Percentiles rank a stretch among this genome's conserved stretches.
phyloP scores from a whole-genome alignment of 176 grass and related monocot genomes.

The Aegilops tauschii region DNA sequence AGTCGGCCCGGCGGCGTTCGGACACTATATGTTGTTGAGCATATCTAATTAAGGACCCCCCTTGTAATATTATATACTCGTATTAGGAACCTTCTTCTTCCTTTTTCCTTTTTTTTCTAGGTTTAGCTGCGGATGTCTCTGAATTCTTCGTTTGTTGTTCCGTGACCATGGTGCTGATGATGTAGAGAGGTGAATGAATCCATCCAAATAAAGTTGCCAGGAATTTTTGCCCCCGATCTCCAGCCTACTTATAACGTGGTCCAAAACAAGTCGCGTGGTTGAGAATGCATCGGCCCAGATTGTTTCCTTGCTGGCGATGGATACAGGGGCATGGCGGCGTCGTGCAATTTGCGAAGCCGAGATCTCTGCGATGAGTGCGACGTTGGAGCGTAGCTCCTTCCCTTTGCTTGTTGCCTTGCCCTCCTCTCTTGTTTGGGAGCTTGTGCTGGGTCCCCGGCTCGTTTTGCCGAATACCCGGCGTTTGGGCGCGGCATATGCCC shows the following conservation, averaged over 20 bases:
- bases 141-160: conserved; percentile 10
- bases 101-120: neutral
- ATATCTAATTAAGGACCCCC: neutral
- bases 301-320: conserved; percentile 34
- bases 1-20: conserved; percentile 5
- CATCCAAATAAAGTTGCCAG: conserved; percentile 39
- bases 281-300: conserved; percentile 22
- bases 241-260: neutral
- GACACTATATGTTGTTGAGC: conserved; percentile 17
- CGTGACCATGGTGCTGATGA: neutral
- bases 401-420: neutral
- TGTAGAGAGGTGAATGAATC: conserved; percentile 44
- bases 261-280: conserved; percentile 18
- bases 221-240: conserved; percentile 21
- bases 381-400: conserved; percentile 24
- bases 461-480: neutral
- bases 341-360: conserved; percentile 31
- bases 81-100: conserved; percentile 17
- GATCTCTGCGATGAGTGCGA: conserved; percentile 34
- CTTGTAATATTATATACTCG: conserved; percentile 20
- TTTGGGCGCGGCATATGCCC: conserved; percentile 13
- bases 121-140: conserved; percentile 9
- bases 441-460: neutral
- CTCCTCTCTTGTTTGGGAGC: neutral
- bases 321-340: conserved; percentile 13